A percentile compares a stretch with the other conserved stretches of the same genome.
phyloP scores from a whole-genome alignment of 2,329 filamentous ascomycete genomes.

The Fusarium concolor region DNA sequence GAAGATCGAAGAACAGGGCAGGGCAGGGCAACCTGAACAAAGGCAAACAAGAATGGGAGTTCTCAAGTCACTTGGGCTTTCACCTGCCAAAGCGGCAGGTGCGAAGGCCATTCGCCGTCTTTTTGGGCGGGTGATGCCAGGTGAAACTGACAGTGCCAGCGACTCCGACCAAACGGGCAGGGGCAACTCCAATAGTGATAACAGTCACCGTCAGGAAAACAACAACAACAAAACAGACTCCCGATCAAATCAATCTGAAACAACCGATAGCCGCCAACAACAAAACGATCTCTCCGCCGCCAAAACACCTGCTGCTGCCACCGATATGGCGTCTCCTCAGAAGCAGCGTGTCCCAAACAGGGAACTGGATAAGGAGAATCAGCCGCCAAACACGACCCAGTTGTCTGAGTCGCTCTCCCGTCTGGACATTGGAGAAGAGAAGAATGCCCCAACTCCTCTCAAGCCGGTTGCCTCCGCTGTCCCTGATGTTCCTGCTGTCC shows the following conservation, averaged over 20 bases:
- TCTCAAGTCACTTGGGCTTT: slow-evolving; percentile 48
- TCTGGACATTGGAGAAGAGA: slow-evolving; percentile 32
- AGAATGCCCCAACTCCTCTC: background rate
- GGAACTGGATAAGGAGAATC: slow-evolving; percentile 49
- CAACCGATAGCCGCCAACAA: background rate
- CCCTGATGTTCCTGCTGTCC: background rate
- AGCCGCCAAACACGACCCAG: slow-evolving; percentile 23
- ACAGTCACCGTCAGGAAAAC: slow-evolving; percentile 1
- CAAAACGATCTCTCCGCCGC: background rate
- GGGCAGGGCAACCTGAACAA: background rate
- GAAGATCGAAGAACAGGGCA: too few relatives aligned
- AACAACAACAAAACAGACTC: slow-evolving; percentile 13
- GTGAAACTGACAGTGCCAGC: slow-evolving; percentile 34
- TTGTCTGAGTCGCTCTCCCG: slow-evolving; percentile 33
- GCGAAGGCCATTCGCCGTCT: slow-evolving; percentile 48
- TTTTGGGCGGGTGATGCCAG: slow-evolving; percentile 47
- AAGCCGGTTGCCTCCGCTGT: background rate
- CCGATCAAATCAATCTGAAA: background rate
- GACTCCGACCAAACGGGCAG: slow-evolving; percentile 34
- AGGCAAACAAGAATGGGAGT: slow-evolving; percentile 38
- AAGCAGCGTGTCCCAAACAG: background rate
- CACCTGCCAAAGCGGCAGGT: slow-evolving; percentile 48
- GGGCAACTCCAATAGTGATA: slow-evolving; percentile 20
- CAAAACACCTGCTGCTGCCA: slow-evolving; percentile 1
- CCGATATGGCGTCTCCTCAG: slow-evolving; percentile 39